phyloP scores from a whole-genome alignment of 768 basidiomycete species.

The Cubamyces sp. region DNA sequence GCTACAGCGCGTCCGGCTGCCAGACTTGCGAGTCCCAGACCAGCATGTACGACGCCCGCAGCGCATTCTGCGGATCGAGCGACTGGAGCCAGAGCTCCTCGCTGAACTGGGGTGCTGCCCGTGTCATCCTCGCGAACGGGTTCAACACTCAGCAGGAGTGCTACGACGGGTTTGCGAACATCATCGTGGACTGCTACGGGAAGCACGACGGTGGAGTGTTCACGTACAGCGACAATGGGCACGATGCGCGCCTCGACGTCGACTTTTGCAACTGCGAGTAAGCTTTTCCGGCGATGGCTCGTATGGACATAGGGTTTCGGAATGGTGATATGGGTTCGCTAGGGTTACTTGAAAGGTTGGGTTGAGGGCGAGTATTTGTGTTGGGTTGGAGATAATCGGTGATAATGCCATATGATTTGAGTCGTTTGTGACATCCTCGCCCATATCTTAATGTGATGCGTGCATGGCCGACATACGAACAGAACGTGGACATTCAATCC shows the following conservation, averaged over 20 bases:
- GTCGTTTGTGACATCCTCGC: no score
- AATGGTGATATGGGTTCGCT: no score
- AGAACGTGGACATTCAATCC: no score
- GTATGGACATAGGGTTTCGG: no score
- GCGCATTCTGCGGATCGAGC: not conserved
- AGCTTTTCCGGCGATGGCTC: no score
- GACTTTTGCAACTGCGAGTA: conserved; percentile 2
- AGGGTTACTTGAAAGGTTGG: no score
- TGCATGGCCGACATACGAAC: no score
- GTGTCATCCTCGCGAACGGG: not conserved
- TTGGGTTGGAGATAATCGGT: no score
- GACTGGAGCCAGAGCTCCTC: not conserved
- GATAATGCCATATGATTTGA: no score
- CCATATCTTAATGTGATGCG: no score
- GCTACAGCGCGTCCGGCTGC: conserved; percentile 5
- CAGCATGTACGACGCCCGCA: not conserved
- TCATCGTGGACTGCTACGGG: conserved; percentile 6
- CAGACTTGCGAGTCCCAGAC: not conserved
- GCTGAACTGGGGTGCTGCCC: not conserved
- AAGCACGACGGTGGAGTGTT: not conserved
- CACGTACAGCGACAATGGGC: not conserved
- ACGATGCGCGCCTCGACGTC: conserved; percentile 1
- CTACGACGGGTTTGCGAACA: conserved; percentile 2
- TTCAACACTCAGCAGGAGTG: conserved; percentile 6
- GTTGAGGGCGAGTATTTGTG: no score